These are phyloP conservation scores for Spencermartinsiella europaea DNA, from an alignment of 805 yeast species.

Conservation along the genomic window DNA sequence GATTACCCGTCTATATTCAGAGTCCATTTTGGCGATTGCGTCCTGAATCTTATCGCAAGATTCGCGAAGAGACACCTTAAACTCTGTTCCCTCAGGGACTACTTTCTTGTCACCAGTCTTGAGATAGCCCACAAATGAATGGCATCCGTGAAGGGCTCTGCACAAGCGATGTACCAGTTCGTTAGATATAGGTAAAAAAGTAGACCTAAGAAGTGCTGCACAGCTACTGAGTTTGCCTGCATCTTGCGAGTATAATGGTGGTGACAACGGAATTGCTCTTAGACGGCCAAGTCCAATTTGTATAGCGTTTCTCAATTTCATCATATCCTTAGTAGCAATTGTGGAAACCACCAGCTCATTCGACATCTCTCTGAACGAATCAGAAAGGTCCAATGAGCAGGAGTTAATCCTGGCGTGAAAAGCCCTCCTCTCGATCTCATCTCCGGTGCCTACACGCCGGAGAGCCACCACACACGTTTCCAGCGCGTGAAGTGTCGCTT, in stretches of 20 bases:
- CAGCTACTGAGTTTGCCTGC: background rate
- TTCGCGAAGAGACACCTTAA: background rate
- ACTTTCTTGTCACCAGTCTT: constrained; percentile 3
- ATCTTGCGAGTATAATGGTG: constrained; percentile 3
- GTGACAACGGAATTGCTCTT: constrained; percentile 36
- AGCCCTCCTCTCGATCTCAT: constrained; percentile 15
- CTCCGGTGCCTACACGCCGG: constrained; percentile 17
- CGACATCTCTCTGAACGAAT: constrained; percentile 40
- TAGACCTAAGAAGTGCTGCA: constrained; percentile 2
- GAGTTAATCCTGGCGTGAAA: constrained; percentile 32
- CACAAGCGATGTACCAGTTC: constrained; percentile 7
- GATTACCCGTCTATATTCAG: constrained; percentile 1
- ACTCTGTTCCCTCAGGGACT: background rate
- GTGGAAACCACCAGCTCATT: constrained; percentile 38
- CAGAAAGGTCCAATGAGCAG: constrained; percentile 34
- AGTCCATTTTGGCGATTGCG: background rate
- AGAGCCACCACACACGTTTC: constrained; percentile 12
- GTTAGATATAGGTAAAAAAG: constrained; percentile 5
- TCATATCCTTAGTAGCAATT: constrained; percentile 31
- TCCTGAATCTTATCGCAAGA: background rate
- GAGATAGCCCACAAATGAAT: constrained; percentile 15
- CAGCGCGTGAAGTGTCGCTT: constrained; percentile 25
- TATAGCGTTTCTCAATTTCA: constrained; percentile 38
- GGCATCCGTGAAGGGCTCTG: constrained; percentile 8
- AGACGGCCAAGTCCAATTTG: constrained; percentile 39